Conservation (phyloP, 78 protist species). For the Guillardia theta region DNA sequence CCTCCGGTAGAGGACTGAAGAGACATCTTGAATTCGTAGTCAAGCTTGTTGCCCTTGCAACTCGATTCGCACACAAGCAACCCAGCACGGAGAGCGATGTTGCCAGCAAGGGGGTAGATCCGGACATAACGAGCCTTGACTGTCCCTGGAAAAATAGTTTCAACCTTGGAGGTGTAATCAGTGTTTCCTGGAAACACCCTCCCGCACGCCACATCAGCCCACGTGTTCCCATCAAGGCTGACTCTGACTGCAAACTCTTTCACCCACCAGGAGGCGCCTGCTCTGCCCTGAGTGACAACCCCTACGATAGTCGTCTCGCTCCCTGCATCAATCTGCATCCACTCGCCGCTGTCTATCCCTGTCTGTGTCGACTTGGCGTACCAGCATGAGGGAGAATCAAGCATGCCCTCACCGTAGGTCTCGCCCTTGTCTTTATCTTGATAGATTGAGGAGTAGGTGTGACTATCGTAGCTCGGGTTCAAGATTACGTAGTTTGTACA, state of each 20-base stretch:
- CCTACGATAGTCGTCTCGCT: background rate
- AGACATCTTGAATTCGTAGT: background rate
- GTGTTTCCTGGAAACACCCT: background rate
- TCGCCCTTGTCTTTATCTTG: background rate
- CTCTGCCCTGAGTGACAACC: background rate
- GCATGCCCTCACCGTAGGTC: background rate
- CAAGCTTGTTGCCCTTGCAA: background rate
- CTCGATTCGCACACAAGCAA: background rate
- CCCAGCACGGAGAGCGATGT: background rate
- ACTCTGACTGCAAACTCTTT: background rate
- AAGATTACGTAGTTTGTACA: no score
- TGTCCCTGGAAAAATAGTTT: background rate
- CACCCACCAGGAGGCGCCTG: background rate
- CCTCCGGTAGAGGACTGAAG: background rate
- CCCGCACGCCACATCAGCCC: background rate
- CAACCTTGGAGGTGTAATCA: background rate
- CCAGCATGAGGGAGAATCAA: background rate
- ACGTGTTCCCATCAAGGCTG: background rate
- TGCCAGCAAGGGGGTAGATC: background rate
- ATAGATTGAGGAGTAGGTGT: background rate
- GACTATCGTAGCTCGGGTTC: background rate
- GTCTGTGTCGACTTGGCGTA: background rate
- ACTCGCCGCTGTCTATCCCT: background rate
- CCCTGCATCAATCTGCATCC: background rate
- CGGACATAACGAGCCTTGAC: conserved; percentile 1